These are phyloP conservation scores for Yamadazyma epiphylla DNA, from an alignment of 1,139 yeast species.

Conservation along the genomic window DNA sequence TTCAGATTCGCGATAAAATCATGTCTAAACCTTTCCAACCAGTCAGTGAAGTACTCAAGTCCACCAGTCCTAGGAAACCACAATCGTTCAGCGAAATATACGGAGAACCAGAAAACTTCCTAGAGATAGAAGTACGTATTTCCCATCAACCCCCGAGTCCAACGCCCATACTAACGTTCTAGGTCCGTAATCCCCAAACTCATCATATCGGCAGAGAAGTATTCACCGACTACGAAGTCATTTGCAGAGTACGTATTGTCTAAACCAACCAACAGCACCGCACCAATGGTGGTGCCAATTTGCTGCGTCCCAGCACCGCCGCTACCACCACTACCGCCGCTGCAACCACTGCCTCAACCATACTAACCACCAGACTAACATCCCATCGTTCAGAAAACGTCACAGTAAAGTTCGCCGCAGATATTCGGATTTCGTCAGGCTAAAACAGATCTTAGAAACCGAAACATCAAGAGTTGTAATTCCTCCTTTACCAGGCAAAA, in stretches of 20 bases:
- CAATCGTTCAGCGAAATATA: conserved; percentile 81
- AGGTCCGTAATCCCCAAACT: conserved; percentile 63
- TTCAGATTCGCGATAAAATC: not conserved
- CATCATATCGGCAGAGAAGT: conserved; percentile 66
- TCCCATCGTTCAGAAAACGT: conserved; percentile 78
- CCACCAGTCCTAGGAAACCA: conserved; percentile 38
- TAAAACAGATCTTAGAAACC: conserved; percentile 69
- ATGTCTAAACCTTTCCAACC: conserved; percentile 47
- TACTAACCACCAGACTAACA: conserved; percentile 47
- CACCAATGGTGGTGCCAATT: too few species aligned
- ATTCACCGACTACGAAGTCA: conserved; percentile 89
- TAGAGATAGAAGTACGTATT: conserved; percentile 74
- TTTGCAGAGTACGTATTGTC: conserved; percentile 55
- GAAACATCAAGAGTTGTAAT: conserved; percentile 76
- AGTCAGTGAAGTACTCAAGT: conserved; percentile 41
- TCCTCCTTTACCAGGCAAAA: conserved; percentile 87
- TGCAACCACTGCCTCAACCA: too few species aligned
- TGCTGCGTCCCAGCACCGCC: too few species aligned
- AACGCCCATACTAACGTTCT: conserved; percentile 8
- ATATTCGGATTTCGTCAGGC: conserved; percentile 84
- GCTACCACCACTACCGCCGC: too few species aligned
- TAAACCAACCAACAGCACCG: not conserved
- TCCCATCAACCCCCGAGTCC: not conserved
- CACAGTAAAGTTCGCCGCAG: conserved; percentile 74
- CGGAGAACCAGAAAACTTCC: conserved; percentile 91